Evolutionary conservation across 2,329 filamentous ascomycete genomes (phyloP), one percentile per base, ranked within the genome.

Genomic region (Microcyclospora pomicola): DNA sequence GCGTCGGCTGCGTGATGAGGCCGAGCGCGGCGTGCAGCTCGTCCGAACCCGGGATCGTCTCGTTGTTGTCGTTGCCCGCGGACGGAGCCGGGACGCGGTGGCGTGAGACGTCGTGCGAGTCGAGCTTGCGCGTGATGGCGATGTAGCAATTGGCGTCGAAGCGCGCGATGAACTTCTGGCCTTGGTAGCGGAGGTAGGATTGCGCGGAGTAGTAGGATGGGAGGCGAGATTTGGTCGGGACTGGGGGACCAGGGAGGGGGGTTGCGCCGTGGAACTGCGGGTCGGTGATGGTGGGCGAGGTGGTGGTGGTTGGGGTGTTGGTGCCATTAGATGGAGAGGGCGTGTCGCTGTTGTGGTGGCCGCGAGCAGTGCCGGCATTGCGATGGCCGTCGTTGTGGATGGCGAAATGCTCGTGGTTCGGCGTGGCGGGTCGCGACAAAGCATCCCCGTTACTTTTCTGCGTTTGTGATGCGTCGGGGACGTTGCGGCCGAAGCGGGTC

Each of bases 71-170:
- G 19, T 7, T 7, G 7, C 7, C 49, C 29, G 28, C 54, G 6
- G 39, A 40, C 12, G 50, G 51, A 6, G 36, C 31, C 19, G 19
- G 7, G 11, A 61, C 58, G 5, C 88, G 80, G 55, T 79, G 75
- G 31, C 87, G 75, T 11, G 86, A 92, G 16, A 98, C 77, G 58
- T 98, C 91, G 60, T 98, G 91, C 0, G 91, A 96, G 58, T 98
- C 91, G 12, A 98, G 74, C 62, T 98, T 98, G 53, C 91, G 81
- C 4, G 91, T 96, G 61, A 98, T 95, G 49, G 91, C 87, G 50
- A 98, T 96, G 65, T 98, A 98, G 65, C 91, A 98, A 60, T 98
- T 98, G 53, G 86, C 84, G 61, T 98, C 91, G 59, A 96, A 98
- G 9, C 91, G 82, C 60, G 83, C 86, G 51, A 96, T 91, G 52